phyloP scores from a whole-genome alignment of 192 early-diverging fungal genomes.

The Allomyces arbusculus region DNA sequence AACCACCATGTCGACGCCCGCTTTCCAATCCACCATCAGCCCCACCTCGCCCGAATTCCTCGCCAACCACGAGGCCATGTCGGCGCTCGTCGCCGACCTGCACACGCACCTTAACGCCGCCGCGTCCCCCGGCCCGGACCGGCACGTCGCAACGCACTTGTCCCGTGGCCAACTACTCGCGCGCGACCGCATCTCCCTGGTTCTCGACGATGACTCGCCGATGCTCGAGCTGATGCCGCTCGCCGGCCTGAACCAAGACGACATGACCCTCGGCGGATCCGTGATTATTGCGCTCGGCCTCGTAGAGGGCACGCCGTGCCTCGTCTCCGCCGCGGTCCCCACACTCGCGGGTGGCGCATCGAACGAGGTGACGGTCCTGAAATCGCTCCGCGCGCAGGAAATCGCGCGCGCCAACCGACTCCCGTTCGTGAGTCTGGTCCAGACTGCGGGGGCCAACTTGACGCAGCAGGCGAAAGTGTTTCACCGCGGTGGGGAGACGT shows the following conservation, averaged over 20 bases:
- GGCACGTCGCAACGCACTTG: conserved; percentile 23
- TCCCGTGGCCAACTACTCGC: conserved; percentile 39
- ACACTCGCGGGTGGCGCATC: conserved; percentile 39
- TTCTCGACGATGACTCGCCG: conserved; percentile 42
- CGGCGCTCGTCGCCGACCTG: conserved; percentile 21
- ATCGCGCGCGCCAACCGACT: conserved; percentile 36
- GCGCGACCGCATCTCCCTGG: conserved; percentile 2
- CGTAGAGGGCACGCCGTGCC: conserved; percentile 35
- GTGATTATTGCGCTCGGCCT: conserved; percentile 42
- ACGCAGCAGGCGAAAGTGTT: conserved; percentile 44
- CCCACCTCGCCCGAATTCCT: conserved; percentile 26
- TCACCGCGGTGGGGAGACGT: conserved; percentile 38
- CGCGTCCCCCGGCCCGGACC: conserved; percentile 22
- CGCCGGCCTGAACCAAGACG: conserved; percentile 38
- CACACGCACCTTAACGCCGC: conserved; percentile 28
- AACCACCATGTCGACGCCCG: conserved; percentile 2
- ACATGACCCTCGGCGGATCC: conserved; percentile 43
- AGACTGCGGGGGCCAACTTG: conserved; percentile 44
- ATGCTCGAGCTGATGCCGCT: conserved; percentile 38
- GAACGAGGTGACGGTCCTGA: conserved; percentile 31
- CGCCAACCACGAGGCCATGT: conserved; percentile 34
- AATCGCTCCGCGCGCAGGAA: conserved; percentile 26
- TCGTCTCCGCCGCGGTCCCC: conserved; percentile 33
- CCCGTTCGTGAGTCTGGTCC: conserved; percentile 30
- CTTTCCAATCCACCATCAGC: conserved; percentile 18